Percentiles rank a stretch among this genome's conserved stretches.
Conservation (phyloP, 768 basidiomycete species). For the Grammothele lineata region DNA sequence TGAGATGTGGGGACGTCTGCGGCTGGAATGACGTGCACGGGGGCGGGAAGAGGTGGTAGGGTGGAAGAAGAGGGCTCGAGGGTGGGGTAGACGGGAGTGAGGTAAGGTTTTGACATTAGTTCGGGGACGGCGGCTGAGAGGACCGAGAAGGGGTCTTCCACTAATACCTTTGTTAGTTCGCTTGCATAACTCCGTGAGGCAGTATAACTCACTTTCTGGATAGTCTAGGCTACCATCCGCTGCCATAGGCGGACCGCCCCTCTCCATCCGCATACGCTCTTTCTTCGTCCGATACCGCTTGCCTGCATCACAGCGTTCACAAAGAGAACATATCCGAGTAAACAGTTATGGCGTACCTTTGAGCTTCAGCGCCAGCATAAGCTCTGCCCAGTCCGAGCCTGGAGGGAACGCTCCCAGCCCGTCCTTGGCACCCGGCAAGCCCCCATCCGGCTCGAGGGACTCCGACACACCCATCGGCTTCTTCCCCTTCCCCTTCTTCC, state of each 20-base stretch:
- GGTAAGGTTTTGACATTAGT: slow-evolving; percentile 45
- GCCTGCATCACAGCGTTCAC: slow-evolving; percentile 34
- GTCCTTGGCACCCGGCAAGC: slow-evolving; percentile 72
- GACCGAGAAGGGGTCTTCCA: slow-evolving; percentile 76
- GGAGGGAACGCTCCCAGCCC: slow-evolving; percentile 71
- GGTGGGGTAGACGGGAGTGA: slow-evolving; percentile 55
- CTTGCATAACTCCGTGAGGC: too few species aligned
- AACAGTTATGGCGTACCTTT: slow-evolving; percentile 45
- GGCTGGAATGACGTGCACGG: slow-evolving; percentile 23
- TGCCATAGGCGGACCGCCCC: slow-evolving; percentile 63
- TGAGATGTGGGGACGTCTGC: slow-evolving; percentile 10
- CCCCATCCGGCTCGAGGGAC: slow-evolving; percentile 63
- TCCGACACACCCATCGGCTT: slow-evolving; percentile 42
- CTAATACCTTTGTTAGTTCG: slow-evolving; percentile 28
- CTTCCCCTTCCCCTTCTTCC: slow-evolving; percentile 27
- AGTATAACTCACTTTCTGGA: slow-evolving; percentile 48
- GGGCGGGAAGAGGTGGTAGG: slow-evolving; percentile 23
- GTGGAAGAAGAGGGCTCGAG: slow-evolving; percentile 21
- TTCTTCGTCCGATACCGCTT: slow-evolving; percentile 81
- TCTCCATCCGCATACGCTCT: slow-evolving; percentile 73
- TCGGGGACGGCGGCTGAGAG: slow-evolving; percentile 63
- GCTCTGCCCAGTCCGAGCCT: slow-evolving; percentile 65
- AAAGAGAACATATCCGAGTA: background rate
- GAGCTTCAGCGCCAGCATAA: slow-evolving; percentile 69
- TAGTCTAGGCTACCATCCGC: slow-evolving; percentile 83